Evolutionary conservation across 306 rosid species (phyloP).

Genomic region (Morella rubra): DNA sequence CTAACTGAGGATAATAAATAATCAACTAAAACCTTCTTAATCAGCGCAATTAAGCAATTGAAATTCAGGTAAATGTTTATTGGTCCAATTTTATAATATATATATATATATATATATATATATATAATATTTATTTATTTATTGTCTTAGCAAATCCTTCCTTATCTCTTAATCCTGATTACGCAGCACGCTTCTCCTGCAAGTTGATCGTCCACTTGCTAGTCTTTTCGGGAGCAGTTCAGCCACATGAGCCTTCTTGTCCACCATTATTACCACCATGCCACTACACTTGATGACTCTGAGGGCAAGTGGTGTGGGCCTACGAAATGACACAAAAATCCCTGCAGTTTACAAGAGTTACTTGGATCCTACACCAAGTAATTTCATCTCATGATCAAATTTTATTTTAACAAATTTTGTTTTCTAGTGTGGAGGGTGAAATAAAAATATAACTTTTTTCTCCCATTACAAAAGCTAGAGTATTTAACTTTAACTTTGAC

Average conservation of each 20-base stretch:
- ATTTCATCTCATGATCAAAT: too few species aligned
- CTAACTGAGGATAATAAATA: too few species aligned
- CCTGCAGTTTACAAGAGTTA: background rate
- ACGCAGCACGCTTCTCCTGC: slow-evolving; percentile 14
- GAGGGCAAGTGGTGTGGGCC: background rate
- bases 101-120: too few species aligned
- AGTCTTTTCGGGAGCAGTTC: slow-evolving; percentile 13
- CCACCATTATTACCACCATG: background rate
- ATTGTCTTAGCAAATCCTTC: background rate
- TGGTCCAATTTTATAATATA: slow-evolving; percentile 11
- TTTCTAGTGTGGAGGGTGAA: too few species aligned
- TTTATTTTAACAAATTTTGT: too few species aligned
- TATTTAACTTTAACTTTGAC: too few species aligned
- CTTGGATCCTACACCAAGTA: too few species aligned
- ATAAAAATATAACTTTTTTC: too few species aligned
- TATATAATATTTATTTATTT: too few species aligned
- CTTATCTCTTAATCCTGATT: slow-evolving; percentile 24
- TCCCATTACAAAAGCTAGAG: too few species aligned
- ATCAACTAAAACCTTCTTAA: too few species aligned
- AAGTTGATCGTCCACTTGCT: slow-evolving; percentile 37
- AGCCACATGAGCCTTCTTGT: slow-evolving; percentile 6
- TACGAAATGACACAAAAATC: background rate
- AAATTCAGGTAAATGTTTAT: background rate
- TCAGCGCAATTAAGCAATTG: background rate
- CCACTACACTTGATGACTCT: background rate